Percentiles rank a stretch among this genome's conserved stretches.
phyloP scores from a whole-genome alignment of 257 asterid genomes.

The Plantago elongata region DNA sequence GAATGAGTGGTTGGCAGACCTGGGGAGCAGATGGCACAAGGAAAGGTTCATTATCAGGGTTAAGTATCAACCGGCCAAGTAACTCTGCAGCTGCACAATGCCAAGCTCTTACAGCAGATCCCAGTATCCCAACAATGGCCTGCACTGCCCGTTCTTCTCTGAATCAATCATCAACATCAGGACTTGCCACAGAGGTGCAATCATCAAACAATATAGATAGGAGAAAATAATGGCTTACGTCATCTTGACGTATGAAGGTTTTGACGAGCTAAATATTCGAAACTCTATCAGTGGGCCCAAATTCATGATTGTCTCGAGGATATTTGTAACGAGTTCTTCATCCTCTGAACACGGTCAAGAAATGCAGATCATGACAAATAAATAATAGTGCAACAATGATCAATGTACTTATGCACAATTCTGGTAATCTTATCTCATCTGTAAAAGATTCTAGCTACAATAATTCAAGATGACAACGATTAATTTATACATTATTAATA shows the following conservation, averaged over 20 bases:
- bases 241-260: conserved; percentile 77
- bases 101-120: conserved; percentile 87
- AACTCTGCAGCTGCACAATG: conserved; percentile 97
- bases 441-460: not conserved
- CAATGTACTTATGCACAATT: conserved; percentile 1
- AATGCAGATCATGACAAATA: conserved; percentile 21
- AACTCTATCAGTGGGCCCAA: conserved; percentile 85
- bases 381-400: not conserved
- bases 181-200: no score
- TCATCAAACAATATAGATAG: conserved; percentile 9
- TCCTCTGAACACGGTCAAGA: conserved; percentile 58
- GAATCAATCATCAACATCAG: conserved; percentile 17
- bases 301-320: conserved; percentile 83
- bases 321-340: conserved; percentile 92
- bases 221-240: conserved; percentile 42
- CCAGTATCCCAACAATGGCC: conserved; percentile 83
- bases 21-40: conserved; percentile 80
- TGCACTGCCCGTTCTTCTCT: conserved; percentile 85
- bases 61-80: conserved; percentile 82
- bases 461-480: not conserved
- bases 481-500: no score
- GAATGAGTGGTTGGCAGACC: conserved; percentile 34
- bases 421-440: not conserved
- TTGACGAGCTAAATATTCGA: conserved; percentile 85
- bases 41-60: conserved; percentile 92